A percentile compares a stretch with the other conserved stretches of the same genome.
Evolutionary conservation across 73 alveolate genomes (phyloP).

Genomic region (Paraurostyla sp.): DNA sequence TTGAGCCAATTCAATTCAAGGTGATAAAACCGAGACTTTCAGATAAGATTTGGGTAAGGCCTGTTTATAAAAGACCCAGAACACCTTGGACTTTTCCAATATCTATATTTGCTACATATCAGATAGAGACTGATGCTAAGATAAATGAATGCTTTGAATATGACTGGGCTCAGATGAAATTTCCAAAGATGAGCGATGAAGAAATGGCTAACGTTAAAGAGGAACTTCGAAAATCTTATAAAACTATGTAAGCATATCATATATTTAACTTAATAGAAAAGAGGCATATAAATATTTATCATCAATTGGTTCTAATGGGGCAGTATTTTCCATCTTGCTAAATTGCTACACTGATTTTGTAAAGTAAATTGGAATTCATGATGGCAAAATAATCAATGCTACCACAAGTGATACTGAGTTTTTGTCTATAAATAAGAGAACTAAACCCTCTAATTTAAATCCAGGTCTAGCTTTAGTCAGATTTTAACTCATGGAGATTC

Average conservation of each 20-base stretch:
- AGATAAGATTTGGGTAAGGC: constrained; percentile 40
- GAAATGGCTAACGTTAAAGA: constrained; percentile 58
- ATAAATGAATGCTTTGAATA: constrained; percentile 72
- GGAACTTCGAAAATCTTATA: constrained; percentile 39
- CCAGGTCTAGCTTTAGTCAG: constrained; percentile 80
- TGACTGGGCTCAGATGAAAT: constrained; percentile 68
- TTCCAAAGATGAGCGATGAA: constrained; percentile 74
- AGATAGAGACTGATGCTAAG: constrained; percentile 54
- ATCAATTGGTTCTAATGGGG: constrained; percentile 63
- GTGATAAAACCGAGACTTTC: constrained; percentile 66
- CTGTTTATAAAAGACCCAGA: constrained; percentile 57
- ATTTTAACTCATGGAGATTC: constrained; percentile 68
- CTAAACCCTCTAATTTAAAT: constrained; percentile 56
- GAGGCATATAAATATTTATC: constrained; percentile 62
- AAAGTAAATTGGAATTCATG: constrained; percentile 57
- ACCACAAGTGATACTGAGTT: constrained; percentile 77
- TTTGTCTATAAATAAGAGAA: constrained; percentile 68
- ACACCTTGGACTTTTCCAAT: constrained; percentile 82
- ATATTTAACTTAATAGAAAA: not conserved
- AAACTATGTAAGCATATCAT: not conserved
- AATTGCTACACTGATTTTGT: constrained; percentile 76
- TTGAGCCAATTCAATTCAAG: constrained; percentile 30
- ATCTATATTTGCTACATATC: constrained; percentile 63
- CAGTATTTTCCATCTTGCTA: constrained; percentile 69
- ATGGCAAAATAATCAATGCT: constrained; percentile 70